Evolutionary conservation across 1,284 basidiomycete species (phyloP), one percentile per base, ranked within the genome.

Genomic region (Malassezia sympodialis): DNA sequence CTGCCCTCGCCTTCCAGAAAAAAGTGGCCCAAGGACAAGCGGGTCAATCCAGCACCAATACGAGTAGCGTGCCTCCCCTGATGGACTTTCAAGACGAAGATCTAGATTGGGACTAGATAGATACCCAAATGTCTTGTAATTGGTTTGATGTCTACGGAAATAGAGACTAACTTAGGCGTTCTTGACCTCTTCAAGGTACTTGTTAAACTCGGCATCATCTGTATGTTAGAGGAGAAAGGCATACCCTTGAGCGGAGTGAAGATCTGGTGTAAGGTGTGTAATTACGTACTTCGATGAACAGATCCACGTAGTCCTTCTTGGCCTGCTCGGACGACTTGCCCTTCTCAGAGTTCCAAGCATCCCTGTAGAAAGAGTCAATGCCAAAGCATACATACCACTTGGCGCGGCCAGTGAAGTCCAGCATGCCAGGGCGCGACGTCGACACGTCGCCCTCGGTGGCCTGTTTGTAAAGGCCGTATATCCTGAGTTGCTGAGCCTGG

Each of bases 391-490:
- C 49, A 19, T 35, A 51, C 55, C 55, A 57, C 55, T 57, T 57
- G 35, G 40, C 46, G 50, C 55, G 55, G 27, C 55, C 55, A 15
- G 43, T 43, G 15, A 40, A 24, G 50, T 57, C 70, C 32, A 74
- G 58, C 62, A 73, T 69, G 56, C 71, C 72, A 11, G 72, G 72
- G 43, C 65, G 63, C 50, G 61, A 59, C 48, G 69, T 73, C 67
- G 67, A 71, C 52, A 60, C 48, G 53, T 74, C 72, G 47, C 72
- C 72, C n/a, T 62, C 57, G 51, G 58, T 69, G 47, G 67, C 71
- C 65, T 74, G 72, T 67, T 74, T 74, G 69, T 58, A 73, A 60
- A 63, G 61, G 39, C 62, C 60, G 64, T 74, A 74, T 56, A 74
- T 68, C 56, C 60, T 65, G 57, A 74, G 63, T 63, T 74, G 68